These are phyloP conservation scores for Triangularia setosa DNA, from an alignment of 2,329 filamentous ascomycete genomes.

Conservation along the genomic window DNA sequence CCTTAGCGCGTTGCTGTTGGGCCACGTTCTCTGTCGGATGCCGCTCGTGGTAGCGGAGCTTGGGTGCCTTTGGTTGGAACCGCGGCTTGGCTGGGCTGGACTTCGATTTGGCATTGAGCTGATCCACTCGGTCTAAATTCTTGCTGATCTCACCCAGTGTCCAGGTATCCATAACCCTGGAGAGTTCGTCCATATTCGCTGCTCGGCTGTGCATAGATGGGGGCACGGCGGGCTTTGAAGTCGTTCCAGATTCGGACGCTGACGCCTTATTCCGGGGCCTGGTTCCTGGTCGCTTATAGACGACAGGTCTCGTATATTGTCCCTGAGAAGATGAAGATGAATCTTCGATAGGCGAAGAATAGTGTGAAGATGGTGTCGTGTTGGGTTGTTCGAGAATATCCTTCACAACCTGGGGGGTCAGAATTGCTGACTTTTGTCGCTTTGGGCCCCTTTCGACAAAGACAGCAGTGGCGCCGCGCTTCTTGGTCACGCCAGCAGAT, in stretches of 20 bases:
- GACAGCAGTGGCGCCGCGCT: conserved; percentile 24
- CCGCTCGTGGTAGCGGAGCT: conserved; percentile 52
- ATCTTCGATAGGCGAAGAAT: not conserved
- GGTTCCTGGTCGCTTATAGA: conserved; percentile 20
- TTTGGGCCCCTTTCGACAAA: conserved; percentile 26
- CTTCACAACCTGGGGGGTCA: conserved; percentile 7
- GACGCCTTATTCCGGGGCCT: conserved; percentile 5
- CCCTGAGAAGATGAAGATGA: not conserved
- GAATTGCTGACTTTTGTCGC: conserved; percentile 18
- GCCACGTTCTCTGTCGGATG: conserved; percentile 40
- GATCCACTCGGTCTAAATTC: conserved; percentile 46
- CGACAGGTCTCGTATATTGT: conserved; percentile 1
- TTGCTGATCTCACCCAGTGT: conserved; percentile 55
- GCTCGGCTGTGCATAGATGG: conserved; percentile 22
- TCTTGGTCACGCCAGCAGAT: conserved; percentile 20
- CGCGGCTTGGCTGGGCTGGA: conserved; percentile 31
- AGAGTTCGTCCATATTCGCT: conserved; percentile 47
- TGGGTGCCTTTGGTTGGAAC: conserved; percentile 54
- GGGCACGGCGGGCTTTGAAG: conserved; percentile 16
- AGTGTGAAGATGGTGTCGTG: not conserved
- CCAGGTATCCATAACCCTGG: conserved; percentile 55
- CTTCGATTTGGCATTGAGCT: conserved; percentile 30
- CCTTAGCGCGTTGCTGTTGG: conserved; percentile 15
- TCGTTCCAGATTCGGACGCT: not conserved
- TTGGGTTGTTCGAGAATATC: conserved; percentile 9